Base-by-base conservation (phyloP, 352 stramenopile species). In the Phytopythium ostracodes region DNA sequence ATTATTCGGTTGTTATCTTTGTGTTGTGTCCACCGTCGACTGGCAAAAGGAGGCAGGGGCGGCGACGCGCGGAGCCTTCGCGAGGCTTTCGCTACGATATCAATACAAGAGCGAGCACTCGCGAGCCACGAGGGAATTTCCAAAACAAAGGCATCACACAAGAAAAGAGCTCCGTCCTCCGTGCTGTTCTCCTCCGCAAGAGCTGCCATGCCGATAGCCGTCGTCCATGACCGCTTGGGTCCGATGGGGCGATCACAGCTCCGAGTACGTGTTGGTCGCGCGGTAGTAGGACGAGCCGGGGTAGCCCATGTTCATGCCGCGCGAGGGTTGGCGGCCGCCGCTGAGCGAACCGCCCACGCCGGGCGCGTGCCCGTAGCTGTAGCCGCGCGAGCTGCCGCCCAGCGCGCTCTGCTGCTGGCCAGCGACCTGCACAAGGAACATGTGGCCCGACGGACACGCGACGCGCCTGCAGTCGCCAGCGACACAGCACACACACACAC, bases 401-500 rank as follows among this genome's bases (percentile, higher is more conserved):
- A 51, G 62, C 44, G 38, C 50, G 31, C 59, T 59, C 58, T 57
- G 67, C n/a, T 71, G 58, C 54, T 81, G 75, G 15, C 72, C 68
- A 35, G 84, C 82, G 31, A 92, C 83, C 55, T 94, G 85, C 53
- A 94, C 85, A 56, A 92, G 72, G 68, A 94, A 94, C 81, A 94
- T 92, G 71, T 94, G 85, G 11, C 85, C 85, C 18, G 82, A 86
- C 17, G 83, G 85, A 73, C 85, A 94, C 57, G 85, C 85, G 25
- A 94, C 85, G 18, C 85, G 77, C 82, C 84, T 91, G 44, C 14
- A 11, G 22, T 9, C 9, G 61, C 15, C 51, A 33, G 29, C 29
- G 7, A 33, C 29, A 33, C 29, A 33, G 29, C 29, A 33, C 29
- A 33, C 29, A n/a, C 29, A 33, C 43, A n/a, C n/a, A n/a, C n/a